A percentile compares a stretch with the other conserved stretches of the same genome.
These are phyloP conservation scores for Barbarea vulgaris DNA, from an alignment of 345 rosid genomes.

Conservation along the genomic window DNA sequence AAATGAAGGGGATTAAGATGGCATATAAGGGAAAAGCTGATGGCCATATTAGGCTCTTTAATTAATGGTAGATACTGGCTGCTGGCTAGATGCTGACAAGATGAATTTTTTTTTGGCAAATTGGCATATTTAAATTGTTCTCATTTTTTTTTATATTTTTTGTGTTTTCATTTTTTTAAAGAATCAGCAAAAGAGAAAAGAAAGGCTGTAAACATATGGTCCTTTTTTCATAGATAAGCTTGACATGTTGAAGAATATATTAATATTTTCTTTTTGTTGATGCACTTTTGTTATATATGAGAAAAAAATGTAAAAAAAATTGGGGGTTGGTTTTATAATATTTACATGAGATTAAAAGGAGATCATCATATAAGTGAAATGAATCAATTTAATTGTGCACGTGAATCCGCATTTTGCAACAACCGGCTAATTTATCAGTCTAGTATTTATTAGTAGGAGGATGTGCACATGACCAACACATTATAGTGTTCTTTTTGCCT, in stretches of 20 bases:
- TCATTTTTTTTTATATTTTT: too few relatives aligned
- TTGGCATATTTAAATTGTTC: slow-evolving; percentile 20
- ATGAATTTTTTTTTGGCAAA: not conserved
- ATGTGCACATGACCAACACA: slow-evolving; percentile 31
- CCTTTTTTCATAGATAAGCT: slow-evolving; percentile 21
- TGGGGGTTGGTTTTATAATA: not conserved
- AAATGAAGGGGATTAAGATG: not conserved
- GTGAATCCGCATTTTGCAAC: slow-evolving; percentile 16
- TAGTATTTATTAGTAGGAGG: not conserved
- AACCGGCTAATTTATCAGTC: not conserved
- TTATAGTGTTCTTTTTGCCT: slow-evolving; percentile 15
- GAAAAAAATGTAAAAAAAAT: not conserved
- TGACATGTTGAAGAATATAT: not conserved
- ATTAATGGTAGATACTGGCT: slow-evolving; percentile 32
- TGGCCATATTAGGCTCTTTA: slow-evolving; percentile 21
- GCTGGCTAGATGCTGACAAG: slow-evolving; percentile 35
- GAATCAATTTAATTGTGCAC: not conserved
- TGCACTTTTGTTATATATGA: not conserved
- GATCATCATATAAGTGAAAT: not conserved
- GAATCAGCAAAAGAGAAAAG: slow-evolving; percentile 25
- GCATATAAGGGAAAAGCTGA: not conserved
- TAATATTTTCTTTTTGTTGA: not conserved
- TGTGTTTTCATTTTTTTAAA: too few relatives aligned
- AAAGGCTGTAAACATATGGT: slow-evolving; percentile 33
- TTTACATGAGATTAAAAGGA: not conserved